These are phyloP conservation scores for Lentinula detonsa DNA, from an alignment of 768 basidiomycete genomes.

Conservation along the genomic window DNA sequence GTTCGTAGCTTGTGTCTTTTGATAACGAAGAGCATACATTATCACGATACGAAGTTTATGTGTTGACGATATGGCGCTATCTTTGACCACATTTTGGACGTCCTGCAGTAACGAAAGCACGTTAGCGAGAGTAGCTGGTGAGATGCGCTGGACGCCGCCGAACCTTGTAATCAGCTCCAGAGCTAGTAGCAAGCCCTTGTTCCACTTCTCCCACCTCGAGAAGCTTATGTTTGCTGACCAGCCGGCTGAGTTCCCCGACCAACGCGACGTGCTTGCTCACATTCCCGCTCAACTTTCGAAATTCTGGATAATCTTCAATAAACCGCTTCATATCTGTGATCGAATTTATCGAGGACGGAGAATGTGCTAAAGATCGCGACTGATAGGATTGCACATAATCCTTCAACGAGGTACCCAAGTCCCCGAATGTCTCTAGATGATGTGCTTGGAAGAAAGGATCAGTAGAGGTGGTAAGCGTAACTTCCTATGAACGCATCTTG, in stretches of 20 bases:
- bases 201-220: constrained; percentile 92
- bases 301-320: constrained; percentile 98
- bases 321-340: constrained; percentile 96
- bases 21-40: constrained; percentile 90
- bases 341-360: constrained; percentile 82
- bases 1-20: constrained; percentile 79
- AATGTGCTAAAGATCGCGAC: constrained; percentile 69
- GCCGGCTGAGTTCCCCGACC: constrained; percentile 90
- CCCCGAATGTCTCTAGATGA: constrained; percentile 91
- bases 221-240: constrained; percentile 82
- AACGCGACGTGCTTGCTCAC: constrained; percentile 98
- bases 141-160: constrained; percentile 11
- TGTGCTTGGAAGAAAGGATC: constrained; percentile 94
- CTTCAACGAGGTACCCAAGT: constrained; percentile 87
- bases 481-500: constrained; percentile 52
- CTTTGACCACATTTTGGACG: constrained; percentile 74
- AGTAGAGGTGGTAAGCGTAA: constrained; percentile 84
- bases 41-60: constrained; percentile 90
- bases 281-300: constrained; percentile 92
- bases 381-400: constrained; percentile 94
- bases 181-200: constrained; percentile 90
- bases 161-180: constrained; percentile 86
- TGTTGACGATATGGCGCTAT: constrained; percentile 60
- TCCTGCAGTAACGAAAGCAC: constrained; percentile 36
- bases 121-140: neutral